Conservation (phyloP, 441 rosid genomes). For the Theobroma grandiflorum region DNA sequence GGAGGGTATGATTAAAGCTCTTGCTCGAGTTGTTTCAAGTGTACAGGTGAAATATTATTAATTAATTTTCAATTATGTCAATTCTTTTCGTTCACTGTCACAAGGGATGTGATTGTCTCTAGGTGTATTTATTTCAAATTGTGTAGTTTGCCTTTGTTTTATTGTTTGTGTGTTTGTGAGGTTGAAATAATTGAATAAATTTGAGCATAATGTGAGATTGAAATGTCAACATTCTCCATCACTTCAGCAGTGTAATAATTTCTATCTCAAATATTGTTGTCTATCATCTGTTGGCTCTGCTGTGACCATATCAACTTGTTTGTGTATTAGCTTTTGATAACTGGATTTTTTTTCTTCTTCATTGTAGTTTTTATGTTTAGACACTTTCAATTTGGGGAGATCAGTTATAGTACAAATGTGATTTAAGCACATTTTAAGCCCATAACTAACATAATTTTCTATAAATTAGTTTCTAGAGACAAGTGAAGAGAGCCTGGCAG, state of each 20-base stretch:
- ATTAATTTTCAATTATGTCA: constrained; percentile 13
- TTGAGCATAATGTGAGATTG: background rate
- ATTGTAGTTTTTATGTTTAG: constrained; percentile 19
- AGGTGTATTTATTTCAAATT: constrained; percentile 29
- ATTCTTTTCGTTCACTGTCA: background rate
- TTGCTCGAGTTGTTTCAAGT: constrained; percentile 98
- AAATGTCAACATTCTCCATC: background rate
- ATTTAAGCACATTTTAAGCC: constrained; percentile 13
- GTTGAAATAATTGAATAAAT: constrained; percentile 27
- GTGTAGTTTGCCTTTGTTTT: constrained; percentile 23
- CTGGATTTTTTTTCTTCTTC: constrained; percentile 1
- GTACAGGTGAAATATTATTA: constrained; percentile 71
- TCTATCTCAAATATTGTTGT: constrained; percentile 16
- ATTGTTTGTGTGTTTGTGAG: constrained; percentile 19
- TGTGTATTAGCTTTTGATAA: constrained; percentile 2
- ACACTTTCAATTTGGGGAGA: constrained; percentile 8
- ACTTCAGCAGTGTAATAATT: constrained; percentile 10
- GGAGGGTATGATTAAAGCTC: constrained; percentile 98
- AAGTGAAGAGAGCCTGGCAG: constrained; percentile 97
- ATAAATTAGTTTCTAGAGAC: constrained; percentile 81
- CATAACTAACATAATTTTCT: constrained; percentile 29
- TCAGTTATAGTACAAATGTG: constrained; percentile 8
- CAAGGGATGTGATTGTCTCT: constrained; percentile 18
- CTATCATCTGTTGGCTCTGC: background rate
- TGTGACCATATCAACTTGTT: constrained; percentile 9